Conservation (phyloP, 1,139 yeast species). For the Zygotorulaspora mrakii region DNA sequence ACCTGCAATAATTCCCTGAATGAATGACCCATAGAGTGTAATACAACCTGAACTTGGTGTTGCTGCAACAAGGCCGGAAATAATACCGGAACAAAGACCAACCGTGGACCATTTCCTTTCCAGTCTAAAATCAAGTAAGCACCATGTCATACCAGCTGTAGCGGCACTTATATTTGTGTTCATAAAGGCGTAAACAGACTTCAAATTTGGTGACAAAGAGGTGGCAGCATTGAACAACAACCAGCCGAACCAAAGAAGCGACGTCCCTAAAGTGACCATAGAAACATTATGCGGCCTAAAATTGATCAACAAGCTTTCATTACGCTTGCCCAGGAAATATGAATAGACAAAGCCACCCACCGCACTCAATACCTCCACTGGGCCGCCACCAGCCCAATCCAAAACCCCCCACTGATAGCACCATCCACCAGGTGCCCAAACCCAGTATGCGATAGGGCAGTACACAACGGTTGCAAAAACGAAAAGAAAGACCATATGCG, state of each 20-base stretch:
- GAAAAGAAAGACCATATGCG: conserved; percentile 77
- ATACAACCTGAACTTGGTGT: conserved; percentile 92
- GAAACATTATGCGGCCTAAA: conserved; percentile 94
- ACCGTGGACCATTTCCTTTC: conserved; percentile 93
- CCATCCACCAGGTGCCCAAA: conserved; percentile 94
- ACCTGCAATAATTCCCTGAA: conserved; percentile 79
- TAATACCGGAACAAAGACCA: conserved; percentile 90
- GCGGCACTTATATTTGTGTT: conserved; percentile 88
- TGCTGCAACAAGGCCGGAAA: conserved; percentile 94
- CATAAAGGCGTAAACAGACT: conserved; percentile 66
- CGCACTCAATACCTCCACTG: conserved; percentile 90
- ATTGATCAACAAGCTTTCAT: conserved; percentile 78
- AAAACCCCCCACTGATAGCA: conserved; percentile 86
- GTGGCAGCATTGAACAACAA: conserved; percentile 84
- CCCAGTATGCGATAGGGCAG: conserved; percentile 92
- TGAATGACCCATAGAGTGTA: conserved; percentile 86
- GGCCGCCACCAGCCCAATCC: conserved; percentile 98
- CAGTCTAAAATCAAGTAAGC: conserved; percentile 78
- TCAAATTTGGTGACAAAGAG: conserved; percentile 54
- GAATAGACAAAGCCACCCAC: conserved; percentile 86
- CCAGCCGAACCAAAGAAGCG: conserved; percentile 77
- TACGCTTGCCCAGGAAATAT: conserved; percentile 76
- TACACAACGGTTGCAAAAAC: conserved; percentile 89
- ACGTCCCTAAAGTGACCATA: conserved; percentile 74
- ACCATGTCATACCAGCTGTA: conserved; percentile 91